A percentile compares a stretch with the other conserved stretches of the same genome.
Conservation (phyloP, 23 red algal genomes). For the Gracilaria caudata region DNA sequence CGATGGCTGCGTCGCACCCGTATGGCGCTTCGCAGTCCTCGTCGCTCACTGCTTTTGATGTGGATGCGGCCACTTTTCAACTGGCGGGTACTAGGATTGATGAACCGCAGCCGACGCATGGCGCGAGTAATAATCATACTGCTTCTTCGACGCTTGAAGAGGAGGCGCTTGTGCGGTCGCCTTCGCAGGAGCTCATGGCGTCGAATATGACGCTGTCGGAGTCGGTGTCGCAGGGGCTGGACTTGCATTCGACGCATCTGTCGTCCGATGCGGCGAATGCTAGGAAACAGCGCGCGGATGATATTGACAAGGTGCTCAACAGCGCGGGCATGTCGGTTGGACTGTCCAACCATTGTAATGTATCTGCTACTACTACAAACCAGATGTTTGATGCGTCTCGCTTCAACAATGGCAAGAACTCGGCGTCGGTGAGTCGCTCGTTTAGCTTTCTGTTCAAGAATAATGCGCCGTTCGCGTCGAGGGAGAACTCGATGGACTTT, state of each 20-base stretch:
- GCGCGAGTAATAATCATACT: background rate
- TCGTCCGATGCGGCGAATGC: conserved; percentile 24
- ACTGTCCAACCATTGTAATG: conserved; percentile 19
- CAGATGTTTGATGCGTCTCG: conserved; percentile 43
- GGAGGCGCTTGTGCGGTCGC: background rate
- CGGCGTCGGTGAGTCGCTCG: conserved; percentile 58
- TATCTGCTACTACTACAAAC: conserved; percentile 10
- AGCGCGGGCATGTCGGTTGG: conserved; percentile 29
- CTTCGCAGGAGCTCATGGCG: conserved; percentile 17
- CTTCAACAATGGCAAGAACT: conserved; percentile 32
- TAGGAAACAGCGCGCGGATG: conserved; percentile 34
- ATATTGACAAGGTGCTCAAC: conserved; percentile 68
- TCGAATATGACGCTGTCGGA: conserved; percentile 33
- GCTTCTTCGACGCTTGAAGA: background rate
- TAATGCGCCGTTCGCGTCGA: conserved; percentile 45
- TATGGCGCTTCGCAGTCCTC: background rate
- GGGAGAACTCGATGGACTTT: conserved; percentile 72
- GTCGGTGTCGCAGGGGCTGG: background rate
- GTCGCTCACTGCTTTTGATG: conserved; percentile 30
- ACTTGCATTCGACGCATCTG: background rate
- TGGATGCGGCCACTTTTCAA: conserved; percentile 49
- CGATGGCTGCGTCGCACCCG: conserved; percentile 9
- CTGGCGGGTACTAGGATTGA: conserved; percentile 51
- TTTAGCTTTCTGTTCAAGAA: conserved; percentile 54
- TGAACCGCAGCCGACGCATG: background rate